These are phyloP conservation scores for Dendrocalamus latiflorus DNA, from an alignment of 202 grass and related monocot species.

Conservation along the genomic window DNA sequence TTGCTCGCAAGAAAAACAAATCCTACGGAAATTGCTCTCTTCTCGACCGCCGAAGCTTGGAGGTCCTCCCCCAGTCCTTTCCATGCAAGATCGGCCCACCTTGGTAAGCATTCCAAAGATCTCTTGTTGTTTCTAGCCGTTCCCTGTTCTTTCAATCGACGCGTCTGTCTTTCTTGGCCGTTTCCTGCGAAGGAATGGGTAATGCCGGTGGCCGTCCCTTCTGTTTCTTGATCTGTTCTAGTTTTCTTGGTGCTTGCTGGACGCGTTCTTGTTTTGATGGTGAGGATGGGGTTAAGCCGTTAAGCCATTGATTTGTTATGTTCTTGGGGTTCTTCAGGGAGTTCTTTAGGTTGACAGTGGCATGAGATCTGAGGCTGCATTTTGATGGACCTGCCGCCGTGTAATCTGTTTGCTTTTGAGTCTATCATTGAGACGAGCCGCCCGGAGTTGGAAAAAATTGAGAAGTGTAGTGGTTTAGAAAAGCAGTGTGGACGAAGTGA, in stretches of 20 bases:
- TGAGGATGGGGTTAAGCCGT: no score
- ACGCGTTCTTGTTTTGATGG: neutral
- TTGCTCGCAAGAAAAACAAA: conserved; percentile 8
- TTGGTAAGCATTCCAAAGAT: neutral
- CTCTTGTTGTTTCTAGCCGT: neutral
- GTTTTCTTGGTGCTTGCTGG: neutral
- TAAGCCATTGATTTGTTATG: neutral
- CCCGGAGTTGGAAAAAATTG: neutral
- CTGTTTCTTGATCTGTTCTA: neutral
- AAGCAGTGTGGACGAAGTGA: neutral
- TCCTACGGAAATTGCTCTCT: neutral
- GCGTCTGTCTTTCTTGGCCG: neutral
- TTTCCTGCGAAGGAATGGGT: neutral
- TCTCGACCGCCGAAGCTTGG: conserved; percentile 1
- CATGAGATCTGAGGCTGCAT: neutral
- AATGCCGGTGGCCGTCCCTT: neutral
- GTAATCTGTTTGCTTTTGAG: neutral
- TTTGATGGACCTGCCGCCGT: neutral
- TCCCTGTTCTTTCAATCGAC: neutral
- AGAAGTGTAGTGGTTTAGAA: neutral
- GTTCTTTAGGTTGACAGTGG: neutral
- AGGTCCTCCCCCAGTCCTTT: neutral
- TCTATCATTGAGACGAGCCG: neutral
- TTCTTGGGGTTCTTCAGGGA: no score
- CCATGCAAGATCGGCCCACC: neutral